Base-by-base conservation (phyloP, 108 stramenopile species). In the Skeletonema marinoi region DNA sequence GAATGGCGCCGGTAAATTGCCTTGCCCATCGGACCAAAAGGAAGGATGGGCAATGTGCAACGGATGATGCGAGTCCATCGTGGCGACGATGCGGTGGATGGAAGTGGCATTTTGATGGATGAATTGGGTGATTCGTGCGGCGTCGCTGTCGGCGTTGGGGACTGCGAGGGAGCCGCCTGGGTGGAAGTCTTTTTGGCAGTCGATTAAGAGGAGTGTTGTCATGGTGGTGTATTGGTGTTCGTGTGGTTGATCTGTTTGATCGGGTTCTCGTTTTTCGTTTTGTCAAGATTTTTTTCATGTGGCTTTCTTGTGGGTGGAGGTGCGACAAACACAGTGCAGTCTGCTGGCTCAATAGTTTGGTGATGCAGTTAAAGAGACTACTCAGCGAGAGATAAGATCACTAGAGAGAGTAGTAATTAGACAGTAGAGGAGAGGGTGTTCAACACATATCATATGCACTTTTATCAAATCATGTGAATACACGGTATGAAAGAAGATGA, bases 131-230 rank as follows among this genome's bases (percentile, higher is more conserved):
- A 96, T 96, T 0, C 95, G 87, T 36, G 74, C 51, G 19, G 97
- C 93, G 67, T 98, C 98, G 4, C 81, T 77, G 68, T 78, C 35
- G 32, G 98, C 96, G 7, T 86, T 86, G 7, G 96, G 88, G 73
- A 98, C 90, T 59, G 94, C 96, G 38, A 98, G 86, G 48, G 85
- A 87, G 9, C 98, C 98, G 16, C 93, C 94, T 9, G 92, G 91
- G 83, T 98, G 98, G 79, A 98, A 98, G 56, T 97, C 96, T 17
- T 86, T 88, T 78, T 98, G 97, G 41, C 89, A 81, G 73, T 98
- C 98, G 33, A 98, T 90, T 60, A 98, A 69, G 29, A 98, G 77
- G 0, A 98, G 85, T 12, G 92, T 93, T 17, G 64, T 69, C 74
- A 75, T 78, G 44, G 16, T 46, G 0, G n/a, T n/a, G n/a, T n/a